These are phyloP conservation scores for Fremontodendron californicum DNA, from an alignment of 345 rosid genomes.

Conservation along the genomic window DNA sequence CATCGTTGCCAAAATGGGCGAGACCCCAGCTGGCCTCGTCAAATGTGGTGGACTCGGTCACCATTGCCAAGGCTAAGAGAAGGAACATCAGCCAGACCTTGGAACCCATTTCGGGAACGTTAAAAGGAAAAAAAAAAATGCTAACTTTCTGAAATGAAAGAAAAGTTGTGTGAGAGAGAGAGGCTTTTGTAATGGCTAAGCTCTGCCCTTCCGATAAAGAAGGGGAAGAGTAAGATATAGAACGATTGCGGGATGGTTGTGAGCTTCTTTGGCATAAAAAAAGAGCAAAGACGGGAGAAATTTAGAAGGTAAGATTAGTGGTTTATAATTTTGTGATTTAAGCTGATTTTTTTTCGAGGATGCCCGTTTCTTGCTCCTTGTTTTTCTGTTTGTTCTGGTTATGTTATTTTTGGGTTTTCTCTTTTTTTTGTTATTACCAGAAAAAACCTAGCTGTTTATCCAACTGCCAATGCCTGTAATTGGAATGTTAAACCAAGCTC, in stretches of 20 bases:
- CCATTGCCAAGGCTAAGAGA: no score
- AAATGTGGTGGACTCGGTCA: constrained; percentile 24
- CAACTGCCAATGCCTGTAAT: constrained; percentile 1
- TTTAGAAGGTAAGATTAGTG: constrained; percentile 23
- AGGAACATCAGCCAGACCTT: constrained; percentile 33
- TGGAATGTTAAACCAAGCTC: not conserved
- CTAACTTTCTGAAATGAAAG: not conserved
- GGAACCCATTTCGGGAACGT: constrained; percentile 29
- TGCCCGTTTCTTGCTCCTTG: constrained; percentile 18
- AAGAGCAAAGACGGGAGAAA: constrained; percentile 13
- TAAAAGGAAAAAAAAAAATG: not conserved
- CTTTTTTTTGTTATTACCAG: not conserved
- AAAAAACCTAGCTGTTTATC: not conserved
- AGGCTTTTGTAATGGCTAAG: not conserved
- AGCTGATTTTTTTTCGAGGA: not conserved
- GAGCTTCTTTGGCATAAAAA: not conserved
- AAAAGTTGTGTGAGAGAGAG: constrained; percentile 7
- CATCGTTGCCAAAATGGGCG: constrained; percentile 25
- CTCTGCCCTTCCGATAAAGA: not conserved
- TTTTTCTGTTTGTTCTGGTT: not conserved
- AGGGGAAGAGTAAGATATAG: not conserved
- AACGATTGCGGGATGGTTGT: not conserved
- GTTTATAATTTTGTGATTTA: constrained; percentile 21
- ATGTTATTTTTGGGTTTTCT: not conserved
- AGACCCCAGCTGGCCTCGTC: constrained; percentile 18